Base-by-base conservation (phyloP, 805 yeast genomes). In the Millerozyma miso region DNA sequence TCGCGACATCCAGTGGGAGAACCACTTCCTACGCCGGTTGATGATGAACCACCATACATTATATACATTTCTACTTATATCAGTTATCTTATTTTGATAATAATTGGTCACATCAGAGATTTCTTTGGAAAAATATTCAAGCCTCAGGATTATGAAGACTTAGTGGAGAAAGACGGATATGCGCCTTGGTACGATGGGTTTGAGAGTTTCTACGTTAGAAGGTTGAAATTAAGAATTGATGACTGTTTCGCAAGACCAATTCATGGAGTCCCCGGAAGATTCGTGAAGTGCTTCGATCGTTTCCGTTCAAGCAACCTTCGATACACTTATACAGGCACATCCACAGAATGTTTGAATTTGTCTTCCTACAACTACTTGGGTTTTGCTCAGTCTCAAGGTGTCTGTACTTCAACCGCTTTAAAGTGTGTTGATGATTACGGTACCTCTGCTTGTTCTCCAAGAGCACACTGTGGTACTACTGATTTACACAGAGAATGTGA, bases 211-310 rank as follows among this genome's bases (percentile, higher is more conserved):
- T 93, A 90, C 63, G 84, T 90, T 35, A 83, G 99, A 55, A 82
- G 98, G 56, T 77, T 93, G 73, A 90, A 93, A 62, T 79, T 77
- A 53, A 85, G 96, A 65, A 79, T 93, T 45, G 96, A 87, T 60
- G 98, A 91, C 66, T 88, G 97, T 64, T 93, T 93, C 63, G 88
- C 95, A 1, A 81, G 96, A 60, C 97, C 97, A 35, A 88, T 95
- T n/a, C 85, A 86, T 46, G 98, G 97, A 40, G 98, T 91, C 16
- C 98, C 99, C 1, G 99, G 99, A 19, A 80, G 99, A 62, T 83
- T 73, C 56, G 81, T 91, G 54, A 78, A 81, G 44, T 83, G 96
- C 54, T 82, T 84, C 55, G 90, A 88, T 54, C 80, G 99, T 54
- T 66, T 71, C 26, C 75, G 89, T n/a, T 73, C 74, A 37, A 83